Evolutionary conservation across 73 alveolate species (phyloP).

Genomic region (Durusdinium trenchii): DNA sequence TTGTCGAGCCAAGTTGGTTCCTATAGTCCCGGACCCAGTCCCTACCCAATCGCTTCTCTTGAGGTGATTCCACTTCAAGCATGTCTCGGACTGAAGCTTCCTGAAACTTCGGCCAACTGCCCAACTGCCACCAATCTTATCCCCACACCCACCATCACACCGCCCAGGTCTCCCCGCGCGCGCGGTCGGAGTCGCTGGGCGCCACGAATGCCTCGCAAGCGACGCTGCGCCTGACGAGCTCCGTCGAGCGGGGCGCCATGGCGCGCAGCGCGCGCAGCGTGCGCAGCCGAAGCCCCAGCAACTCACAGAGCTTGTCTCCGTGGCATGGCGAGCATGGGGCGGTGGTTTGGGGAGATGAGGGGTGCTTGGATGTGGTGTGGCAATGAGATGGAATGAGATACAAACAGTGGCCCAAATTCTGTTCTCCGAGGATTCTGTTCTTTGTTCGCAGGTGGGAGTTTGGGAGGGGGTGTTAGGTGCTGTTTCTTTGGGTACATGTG

Average conservation of each 20-base stretch:
- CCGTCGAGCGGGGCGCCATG: conserved; percentile 20
- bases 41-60: no score
- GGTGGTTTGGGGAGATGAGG: no score
- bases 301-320: background rate
- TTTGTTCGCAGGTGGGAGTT: background rate
- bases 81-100: no score
- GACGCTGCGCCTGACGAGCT: background rate
- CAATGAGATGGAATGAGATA: background rate
- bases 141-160: background rate
- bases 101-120: no score
- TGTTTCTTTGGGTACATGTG: background rate
- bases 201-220: background rate
- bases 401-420: background rate
- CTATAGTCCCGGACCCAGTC: no score
- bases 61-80: no score
- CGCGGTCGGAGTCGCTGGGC: conserved; percentile 17
- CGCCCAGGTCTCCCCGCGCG: background rate
- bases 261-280: background rate
- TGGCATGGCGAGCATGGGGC: no score
- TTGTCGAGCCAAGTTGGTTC: no score
- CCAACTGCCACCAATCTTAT: no score
- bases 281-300: background rate
- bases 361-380: background rate
- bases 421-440: background rate
- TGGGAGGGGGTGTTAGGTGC: background rate